Evolutionary conservation across 768 basidiomycete species (phyloP).

Genomic region (Suillus luteus): DNA sequence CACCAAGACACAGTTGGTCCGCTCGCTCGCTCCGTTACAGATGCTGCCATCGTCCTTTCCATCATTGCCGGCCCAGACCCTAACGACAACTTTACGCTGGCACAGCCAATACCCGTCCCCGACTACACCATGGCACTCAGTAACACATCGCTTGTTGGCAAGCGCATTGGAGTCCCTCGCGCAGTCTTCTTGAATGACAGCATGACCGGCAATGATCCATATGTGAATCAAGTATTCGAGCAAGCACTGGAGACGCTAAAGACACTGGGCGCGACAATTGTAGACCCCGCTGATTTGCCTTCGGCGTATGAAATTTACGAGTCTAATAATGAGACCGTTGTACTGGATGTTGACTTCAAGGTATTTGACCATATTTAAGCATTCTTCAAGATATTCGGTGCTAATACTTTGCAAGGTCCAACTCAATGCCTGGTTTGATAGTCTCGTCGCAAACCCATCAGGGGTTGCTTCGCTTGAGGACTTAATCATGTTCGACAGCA

Average conservation of each 20-base stretch:
- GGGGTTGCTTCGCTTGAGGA: slow-evolving; percentile 61
- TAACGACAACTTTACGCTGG: slow-evolving; percentile 55
- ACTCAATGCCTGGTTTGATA: slow-evolving; percentile 49
- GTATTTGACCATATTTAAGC: slow-evolving; percentile 28
- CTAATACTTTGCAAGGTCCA: slow-evolving; percentile 42
- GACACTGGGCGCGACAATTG: slow-evolving; percentile 47
- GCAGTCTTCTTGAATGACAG: slow-evolving; percentile 34
- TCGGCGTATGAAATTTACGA: slow-evolving; percentile 50
- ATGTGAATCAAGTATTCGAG: slow-evolving; percentile 41
- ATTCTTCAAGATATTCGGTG: no score
- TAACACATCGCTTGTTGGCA: slow-evolving; percentile 48
- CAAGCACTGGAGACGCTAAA: slow-evolving; percentile 40
- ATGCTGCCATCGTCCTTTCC: slow-evolving; percentile 57
- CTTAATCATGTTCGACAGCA: slow-evolving; percentile 56
- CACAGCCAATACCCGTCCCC: slow-evolving; percentile 53
- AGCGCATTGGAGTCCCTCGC: slow-evolving; percentile 56
- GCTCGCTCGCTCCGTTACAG: slow-evolving; percentile 52
- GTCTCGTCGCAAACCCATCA: slow-evolving; percentile 53
- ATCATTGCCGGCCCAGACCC: slow-evolving; percentile 57
- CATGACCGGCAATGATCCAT: slow-evolving; percentile 28
- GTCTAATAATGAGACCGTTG: slow-evolving; percentile 56
- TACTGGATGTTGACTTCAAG: slow-evolving; percentile 61
- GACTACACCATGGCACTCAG: slow-evolving; percentile 57
- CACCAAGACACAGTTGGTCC: slow-evolving; percentile 65
- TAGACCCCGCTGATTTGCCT: slow-evolving; percentile 67